Percentiles rank a stretch among this genome's conserved stretches.
phyloP scores from a whole-genome alignment of 306 rosid genomes.

The Acmispon strigosus region DNA sequence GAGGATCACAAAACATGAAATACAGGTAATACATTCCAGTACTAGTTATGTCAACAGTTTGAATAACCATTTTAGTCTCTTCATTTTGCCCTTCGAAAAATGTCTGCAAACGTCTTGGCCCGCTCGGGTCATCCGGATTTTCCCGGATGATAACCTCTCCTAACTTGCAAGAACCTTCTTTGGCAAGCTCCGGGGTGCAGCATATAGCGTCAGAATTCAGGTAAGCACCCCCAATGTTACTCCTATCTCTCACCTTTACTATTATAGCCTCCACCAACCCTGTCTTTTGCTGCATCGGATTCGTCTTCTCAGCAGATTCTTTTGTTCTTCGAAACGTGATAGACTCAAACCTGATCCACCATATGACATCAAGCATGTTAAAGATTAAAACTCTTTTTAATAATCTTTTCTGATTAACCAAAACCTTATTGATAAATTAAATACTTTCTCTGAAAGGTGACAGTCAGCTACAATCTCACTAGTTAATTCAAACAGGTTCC shows the following conservation, averaged over 20 bases:
- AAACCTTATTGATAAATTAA: neutral
- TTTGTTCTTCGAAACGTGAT: slow-evolving; percentile 51
- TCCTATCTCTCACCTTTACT: slow-evolving; percentile 53
- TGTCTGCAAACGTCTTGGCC: slow-evolving; percentile 57
- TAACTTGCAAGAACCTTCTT: slow-evolving; percentile 58
- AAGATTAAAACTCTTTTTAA: slow-evolving; percentile 11
- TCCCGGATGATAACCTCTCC: slow-evolving; percentile 68
- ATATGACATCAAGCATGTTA: slow-evolving; percentile 11
- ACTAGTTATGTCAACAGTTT: slow-evolving; percentile 45
- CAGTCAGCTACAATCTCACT: neutral
- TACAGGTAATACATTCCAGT: slow-evolving; percentile 72
- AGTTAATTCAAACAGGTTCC: neutral
- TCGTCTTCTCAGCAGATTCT: slow-evolving; percentile 47
- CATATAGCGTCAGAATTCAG: slow-evolving; percentile 60
- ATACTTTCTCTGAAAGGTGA: neutral
- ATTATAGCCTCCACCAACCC: slow-evolving; percentile 69
- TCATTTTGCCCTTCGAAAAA: slow-evolving; percentile 56
- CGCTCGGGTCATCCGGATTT: slow-evolving; percentile 35
- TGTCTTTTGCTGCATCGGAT: slow-evolving; percentile 63
- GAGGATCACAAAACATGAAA: slow-evolving; percentile 82
- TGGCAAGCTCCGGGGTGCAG: slow-evolving; percentile 65
- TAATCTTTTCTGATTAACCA: neutral
- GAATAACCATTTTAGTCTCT: slow-evolving; percentile 51
- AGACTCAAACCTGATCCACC: slow-evolving; percentile 56
- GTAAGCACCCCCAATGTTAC: slow-evolving; percentile 57